Evolutionary conservation across 345 rosid species (phyloP).

Genomic region (Noccaea caerulescens): DNA sequence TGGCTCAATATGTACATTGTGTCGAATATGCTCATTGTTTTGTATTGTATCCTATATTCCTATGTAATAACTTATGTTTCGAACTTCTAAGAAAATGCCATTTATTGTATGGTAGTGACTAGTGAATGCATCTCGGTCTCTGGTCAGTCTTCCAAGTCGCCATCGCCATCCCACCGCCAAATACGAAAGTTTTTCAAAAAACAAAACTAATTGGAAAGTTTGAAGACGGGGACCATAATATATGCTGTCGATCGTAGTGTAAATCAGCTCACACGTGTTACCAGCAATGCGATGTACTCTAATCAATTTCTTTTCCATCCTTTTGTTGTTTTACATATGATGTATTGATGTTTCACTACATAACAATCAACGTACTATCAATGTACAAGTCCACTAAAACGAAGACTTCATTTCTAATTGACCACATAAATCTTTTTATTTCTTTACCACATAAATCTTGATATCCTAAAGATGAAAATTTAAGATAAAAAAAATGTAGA

Average conservation of each 20-base stretch:
- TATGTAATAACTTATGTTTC: neutral
- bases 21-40: no score
- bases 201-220: constrained; percentile 7
- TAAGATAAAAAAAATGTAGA: no score
- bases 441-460: neutral
- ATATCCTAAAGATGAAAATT: neutral
- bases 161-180: constrained; percentile 18
- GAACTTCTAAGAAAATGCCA: neutral
- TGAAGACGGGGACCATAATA: constrained; percentile 22
- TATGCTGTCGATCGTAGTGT: constrained; percentile 1
- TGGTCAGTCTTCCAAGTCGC: constrained; percentile 9
- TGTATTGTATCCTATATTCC: neutral
- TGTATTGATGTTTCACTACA: neutral
- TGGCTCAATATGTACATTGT: no score
- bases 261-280: constrained; percentile 7
- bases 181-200: constrained; percentile 6
- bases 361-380: no score
- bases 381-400: no score
- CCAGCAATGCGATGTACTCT: neutral
- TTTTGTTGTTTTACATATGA: neutral
- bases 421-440: no score
- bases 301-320: neutral
- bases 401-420: no score
- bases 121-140: constrained; percentile 3
- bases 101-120: neutral